Conservation (phyloP, 495 filamentous ascomycete species). For the Thozetella sp. region DNA sequence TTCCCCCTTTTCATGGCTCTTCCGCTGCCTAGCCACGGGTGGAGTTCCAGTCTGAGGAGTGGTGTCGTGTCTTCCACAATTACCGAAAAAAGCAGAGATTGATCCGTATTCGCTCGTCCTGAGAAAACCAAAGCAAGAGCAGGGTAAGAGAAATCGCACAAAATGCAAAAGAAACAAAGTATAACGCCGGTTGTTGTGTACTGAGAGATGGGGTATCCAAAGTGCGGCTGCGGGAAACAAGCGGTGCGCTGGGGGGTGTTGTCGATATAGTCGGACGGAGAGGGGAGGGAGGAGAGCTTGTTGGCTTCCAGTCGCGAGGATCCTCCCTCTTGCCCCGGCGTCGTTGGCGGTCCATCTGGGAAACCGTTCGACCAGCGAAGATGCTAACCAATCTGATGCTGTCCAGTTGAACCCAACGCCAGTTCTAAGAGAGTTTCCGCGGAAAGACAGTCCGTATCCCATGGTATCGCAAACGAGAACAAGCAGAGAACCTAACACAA, state of each 20-base stretch:
- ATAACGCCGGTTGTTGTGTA: conserved; percentile 20
- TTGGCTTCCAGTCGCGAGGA: conserved; percentile 9
- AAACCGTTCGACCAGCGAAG: conserved; percentile 23
- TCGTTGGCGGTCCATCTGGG: conserved; percentile 19
- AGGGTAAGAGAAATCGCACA: conserved; percentile 11
- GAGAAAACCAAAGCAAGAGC: conserved; percentile 10
- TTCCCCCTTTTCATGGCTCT: conserved; percentile 2
- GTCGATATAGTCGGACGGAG: conserved; percentile 3
- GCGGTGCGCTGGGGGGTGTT: conserved; percentile 6
- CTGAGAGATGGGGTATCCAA: conserved; percentile 5
- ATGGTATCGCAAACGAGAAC: conserved; percentile 19
- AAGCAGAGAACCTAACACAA: conserved; percentile 15
- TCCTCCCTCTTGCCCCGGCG: conserved; percentile 6
- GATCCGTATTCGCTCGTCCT: conserved; percentile 10
- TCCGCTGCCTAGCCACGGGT: not conserved
- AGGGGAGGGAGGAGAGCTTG: conserved; percentile 4
- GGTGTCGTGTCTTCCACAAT: conserved; percentile 14
- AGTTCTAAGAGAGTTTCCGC: conserved; percentile 8
- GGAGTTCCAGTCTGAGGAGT: conserved; percentile 22
- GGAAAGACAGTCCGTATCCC: conserved; percentile 17
- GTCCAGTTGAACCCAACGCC: conserved; percentile 18
- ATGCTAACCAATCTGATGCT: conserved; percentile 17
- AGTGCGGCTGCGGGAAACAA: conserved; percentile 8
- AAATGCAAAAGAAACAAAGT: conserved; percentile 15
- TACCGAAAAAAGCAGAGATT: conserved; percentile 15